Percentiles rank a stretch among this genome's conserved stretches.
Conservation (phyloP, 1,284 basidiomycete genomes). For the Takashimella koratensis region DNA sequence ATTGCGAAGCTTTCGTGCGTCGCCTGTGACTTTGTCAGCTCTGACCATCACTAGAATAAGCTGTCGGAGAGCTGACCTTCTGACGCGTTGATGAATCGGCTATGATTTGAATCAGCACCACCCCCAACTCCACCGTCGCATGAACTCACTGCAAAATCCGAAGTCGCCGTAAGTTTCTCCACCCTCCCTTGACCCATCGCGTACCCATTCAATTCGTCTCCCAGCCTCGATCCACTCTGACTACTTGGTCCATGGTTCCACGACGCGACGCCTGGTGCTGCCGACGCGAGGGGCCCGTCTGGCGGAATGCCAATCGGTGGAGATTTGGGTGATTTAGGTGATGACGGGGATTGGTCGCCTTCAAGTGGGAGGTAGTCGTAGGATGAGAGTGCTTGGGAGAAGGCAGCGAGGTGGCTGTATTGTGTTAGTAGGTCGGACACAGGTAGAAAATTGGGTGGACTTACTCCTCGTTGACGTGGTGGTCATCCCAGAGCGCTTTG, state of each 20-base stretch:
- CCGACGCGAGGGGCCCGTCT: conserved; percentile 40
- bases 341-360: conserved; percentile 31
- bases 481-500: conserved; percentile 44
- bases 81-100: conserved; percentile 76
- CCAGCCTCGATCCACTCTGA: conserved; percentile 8
- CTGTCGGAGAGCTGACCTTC: conserved; percentile 34
- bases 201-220: background rate
- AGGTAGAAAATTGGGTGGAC: conserved; percentile 8
- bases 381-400: conserved; percentile 42
- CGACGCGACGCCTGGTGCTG: background rate
- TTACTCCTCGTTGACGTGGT: conserved; percentile 70
- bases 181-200: conserved; percentile 49
- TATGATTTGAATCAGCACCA: conserved; percentile 9
- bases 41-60: conserved; percentile 10
- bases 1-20: background rate
- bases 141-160: conserved; percentile 69
- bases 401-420: conserved; percentile 43
- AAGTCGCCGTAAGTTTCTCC: conserved; percentile 78
- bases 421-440: conserved; percentile 1
- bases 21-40: background rate
- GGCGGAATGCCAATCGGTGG: conserved; percentile 13
- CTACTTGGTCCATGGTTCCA: conserved; percentile 37
- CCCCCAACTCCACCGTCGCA: no score
- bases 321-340: conserved; percentile 27
- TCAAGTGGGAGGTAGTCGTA: conserved; percentile 30